Conservation (phyloP, 176 grass and related monocot genomes). For the Carex myosuroides region DNA sequence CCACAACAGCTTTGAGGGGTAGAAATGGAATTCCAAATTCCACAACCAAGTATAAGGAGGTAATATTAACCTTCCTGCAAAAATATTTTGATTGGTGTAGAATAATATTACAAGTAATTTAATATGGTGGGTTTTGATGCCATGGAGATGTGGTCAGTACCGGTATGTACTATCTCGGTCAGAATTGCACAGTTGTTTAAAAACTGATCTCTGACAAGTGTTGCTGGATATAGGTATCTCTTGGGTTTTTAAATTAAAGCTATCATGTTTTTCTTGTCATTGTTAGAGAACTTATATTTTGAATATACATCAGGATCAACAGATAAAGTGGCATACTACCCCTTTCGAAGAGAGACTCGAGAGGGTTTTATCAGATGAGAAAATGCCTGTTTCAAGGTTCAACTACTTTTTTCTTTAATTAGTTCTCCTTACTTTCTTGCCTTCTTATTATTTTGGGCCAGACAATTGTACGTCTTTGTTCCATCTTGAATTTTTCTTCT, state of each 20-base stretch:
- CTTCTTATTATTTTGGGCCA: background rate
- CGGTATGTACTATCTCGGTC: background rate
- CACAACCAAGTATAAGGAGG: constrained; percentile 63
- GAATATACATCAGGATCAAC: constrained; percentile 45
- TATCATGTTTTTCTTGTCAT: background rate
- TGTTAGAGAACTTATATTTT: background rate
- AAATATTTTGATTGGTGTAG: background rate
- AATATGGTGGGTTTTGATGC: background rate
- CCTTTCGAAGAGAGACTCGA: constrained; percentile 73
- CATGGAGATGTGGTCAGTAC: background rate
- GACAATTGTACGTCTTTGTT: background rate
- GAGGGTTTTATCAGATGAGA: constrained; percentile 57
- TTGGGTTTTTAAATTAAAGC: background rate
- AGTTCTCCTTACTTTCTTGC: background rate
- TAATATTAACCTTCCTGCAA: background rate
- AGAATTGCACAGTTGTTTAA: background rate
- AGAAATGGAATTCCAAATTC: constrained; percentile 74
- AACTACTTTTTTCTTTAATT: background rate
- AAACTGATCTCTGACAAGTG: background rate
- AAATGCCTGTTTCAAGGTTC: constrained; percentile 38
- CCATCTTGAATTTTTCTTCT: background rate
- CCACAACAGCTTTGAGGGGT: constrained; percentile 20
- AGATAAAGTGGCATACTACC: constrained; percentile 57
- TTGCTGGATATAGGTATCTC: background rate
- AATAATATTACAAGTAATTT: background rate